Conservation (phyloP, 2,329 filamentous ascomycete genomes). For the Cercospora sojina region DNA sequence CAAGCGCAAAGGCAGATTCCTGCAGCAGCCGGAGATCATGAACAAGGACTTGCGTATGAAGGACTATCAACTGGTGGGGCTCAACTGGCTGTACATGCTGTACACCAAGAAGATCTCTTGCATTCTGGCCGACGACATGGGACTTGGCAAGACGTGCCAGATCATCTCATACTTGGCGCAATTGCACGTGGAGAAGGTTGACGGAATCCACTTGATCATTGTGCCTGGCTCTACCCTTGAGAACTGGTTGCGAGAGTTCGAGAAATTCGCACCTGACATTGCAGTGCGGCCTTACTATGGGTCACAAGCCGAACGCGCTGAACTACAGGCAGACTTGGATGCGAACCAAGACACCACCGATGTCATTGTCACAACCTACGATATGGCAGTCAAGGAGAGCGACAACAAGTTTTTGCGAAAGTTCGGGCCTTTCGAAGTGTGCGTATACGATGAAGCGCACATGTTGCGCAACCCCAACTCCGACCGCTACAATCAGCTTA, state of each 20-base stretch:
- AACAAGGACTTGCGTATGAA: constrained; percentile 75
- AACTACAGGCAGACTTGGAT: constrained; percentile 66
- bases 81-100: constrained; percentile 90
- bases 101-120: constrained; percentile 78
- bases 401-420: constrained; percentile 64
- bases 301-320: constrained; percentile 63
- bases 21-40: constrained; percentile 76
- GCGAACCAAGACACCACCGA: constrained; percentile 65
- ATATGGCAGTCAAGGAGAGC: constrained; percentile 59
- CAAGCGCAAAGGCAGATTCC: constrained; percentile 49
- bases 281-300: constrained; percentile 73
- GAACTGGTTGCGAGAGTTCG: constrained; percentile 92
- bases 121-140: constrained; percentile 97
- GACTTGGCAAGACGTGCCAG: constrained; percentile 89
- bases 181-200: constrained; percentile 66
- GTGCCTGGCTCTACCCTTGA: constrained; percentile 92
- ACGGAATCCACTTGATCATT: constrained; percentile 77
- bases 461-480: constrained; percentile 86
- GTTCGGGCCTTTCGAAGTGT: constrained; percentile 54
- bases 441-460: constrained; percentile 92
- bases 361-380: constrained; percentile 71
- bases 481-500: constrained; percentile 74
- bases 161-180: constrained; percentile 90
- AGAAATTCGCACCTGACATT: constrained; percentile 77
- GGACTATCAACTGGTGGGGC: constrained; percentile 87